Evolutionary conservation across 2,329 filamentous ascomycete species (phyloP).

Genomic region (Colletotrichum truncatum): DNA sequence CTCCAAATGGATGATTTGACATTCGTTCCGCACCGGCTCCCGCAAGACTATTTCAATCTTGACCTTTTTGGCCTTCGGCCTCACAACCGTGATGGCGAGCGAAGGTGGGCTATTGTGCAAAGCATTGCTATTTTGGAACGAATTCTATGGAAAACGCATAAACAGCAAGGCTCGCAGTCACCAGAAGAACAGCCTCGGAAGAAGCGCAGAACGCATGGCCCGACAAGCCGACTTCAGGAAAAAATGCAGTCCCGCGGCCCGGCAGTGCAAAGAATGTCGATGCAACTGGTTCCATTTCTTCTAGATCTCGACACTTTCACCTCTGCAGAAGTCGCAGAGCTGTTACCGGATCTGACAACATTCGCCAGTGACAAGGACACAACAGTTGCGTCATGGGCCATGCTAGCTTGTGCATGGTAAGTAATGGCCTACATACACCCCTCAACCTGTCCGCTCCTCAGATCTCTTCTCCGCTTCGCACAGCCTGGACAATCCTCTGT

Average conservation of each 20-base stretch:
- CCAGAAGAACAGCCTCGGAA: constrained; percentile 61
- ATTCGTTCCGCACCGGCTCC: constrained; percentile 58
- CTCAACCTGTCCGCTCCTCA: not conserved
- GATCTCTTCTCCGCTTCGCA: not conserved
- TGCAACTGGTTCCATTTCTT: constrained; percentile 68
- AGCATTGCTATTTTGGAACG: constrained; percentile 66
- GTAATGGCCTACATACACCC: constrained; percentile 33
- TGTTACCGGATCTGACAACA: constrained; percentile 66
- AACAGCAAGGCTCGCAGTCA: constrained; percentile 36
- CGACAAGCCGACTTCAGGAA: constrained; percentile 56
- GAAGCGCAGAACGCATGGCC: constrained; percentile 53
- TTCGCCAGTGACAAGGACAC: constrained; percentile 76
- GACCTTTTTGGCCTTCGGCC: constrained; percentile 62
- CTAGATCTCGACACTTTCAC: constrained; percentile 55
- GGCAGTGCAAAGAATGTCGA: constrained; percentile 57
- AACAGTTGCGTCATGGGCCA: constrained; percentile 78
- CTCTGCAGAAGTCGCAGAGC: constrained; percentile 60
- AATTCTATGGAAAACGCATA: constrained; percentile 44
- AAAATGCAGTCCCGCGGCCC: constrained; percentile 56
- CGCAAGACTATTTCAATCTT: constrained; percentile 55
- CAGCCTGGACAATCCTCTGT: not conserved
- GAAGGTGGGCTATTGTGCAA: constrained; percentile 68
- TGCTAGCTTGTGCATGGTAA: constrained; percentile 84
- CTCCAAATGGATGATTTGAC: constrained; percentile 82
- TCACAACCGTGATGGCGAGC: constrained; percentile 63